These are phyloP conservation scores for Aspergillus persii DNA, from an alignment of 2,329 filamentous ascomycete species.

Conservation along the genomic window DNA sequence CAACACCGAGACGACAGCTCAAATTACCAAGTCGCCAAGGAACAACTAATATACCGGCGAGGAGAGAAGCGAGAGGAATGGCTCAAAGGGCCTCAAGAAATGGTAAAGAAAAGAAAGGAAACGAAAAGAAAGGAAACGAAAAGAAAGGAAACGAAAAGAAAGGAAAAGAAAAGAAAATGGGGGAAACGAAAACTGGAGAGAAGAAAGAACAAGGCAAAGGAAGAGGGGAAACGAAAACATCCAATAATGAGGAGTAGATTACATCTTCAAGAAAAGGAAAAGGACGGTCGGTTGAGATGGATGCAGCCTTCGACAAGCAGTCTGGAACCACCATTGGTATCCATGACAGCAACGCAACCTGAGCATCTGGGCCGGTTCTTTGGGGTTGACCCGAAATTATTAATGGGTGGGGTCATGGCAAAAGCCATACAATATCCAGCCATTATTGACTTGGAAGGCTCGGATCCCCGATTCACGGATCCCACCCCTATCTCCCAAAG, in stretches of 20 bases:
- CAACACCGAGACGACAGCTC: not conserved
- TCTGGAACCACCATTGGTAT: not conserved
- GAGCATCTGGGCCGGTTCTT: constrained; percentile 4
- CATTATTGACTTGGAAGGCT: not conserved
- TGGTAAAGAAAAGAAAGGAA: not conserved
- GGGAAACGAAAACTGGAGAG: not conserved
- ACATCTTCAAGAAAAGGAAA: not conserved
- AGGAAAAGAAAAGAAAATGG: not conserved
- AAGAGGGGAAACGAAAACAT: not conserved
- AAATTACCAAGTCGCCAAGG: not conserved
- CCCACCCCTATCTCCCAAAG: not conserved
- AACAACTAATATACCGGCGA: not conserved
- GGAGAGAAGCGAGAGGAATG: not conserved
- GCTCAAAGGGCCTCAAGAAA: not conserved
- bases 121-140: not conserved
- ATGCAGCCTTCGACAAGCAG: constrained; percentile 1
- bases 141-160: not conserved
- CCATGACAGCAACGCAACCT: not conserved
- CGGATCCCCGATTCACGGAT: not conserved
- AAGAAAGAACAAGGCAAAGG: not conserved
- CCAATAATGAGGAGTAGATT: not conserved
- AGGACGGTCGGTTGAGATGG: not conserved
- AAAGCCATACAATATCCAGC: not conserved
- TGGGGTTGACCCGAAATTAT: not conserved
- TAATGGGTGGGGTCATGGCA: not conserved